Evolutionary conservation across 768 basidiomycete genomes (phyloP), one percentile per base, ranked within the genome.

Genomic region (Pulveroboletus sp.): DNA sequence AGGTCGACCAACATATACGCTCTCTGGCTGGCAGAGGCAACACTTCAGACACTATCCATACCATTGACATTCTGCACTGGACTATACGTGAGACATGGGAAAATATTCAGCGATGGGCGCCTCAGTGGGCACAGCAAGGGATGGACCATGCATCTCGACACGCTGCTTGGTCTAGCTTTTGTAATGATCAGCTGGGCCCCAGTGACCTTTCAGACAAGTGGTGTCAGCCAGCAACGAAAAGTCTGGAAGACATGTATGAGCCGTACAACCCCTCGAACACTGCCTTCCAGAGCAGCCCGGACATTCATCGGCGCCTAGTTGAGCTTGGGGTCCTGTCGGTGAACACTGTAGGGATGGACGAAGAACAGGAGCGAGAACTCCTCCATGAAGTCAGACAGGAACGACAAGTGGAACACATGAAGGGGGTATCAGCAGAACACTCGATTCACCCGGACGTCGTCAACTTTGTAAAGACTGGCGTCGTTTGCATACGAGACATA

Each of bases 101-200:
- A 0, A 62, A 74, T 25, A 71, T 77, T 14, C 56, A 67, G 20
- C 66, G 62, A 6, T 61, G 70, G 45, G 59, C 66, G 27, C 62
- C 74, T 21, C 70, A 70, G 17, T 78, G 75, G 76, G 68, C 57
- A 23, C 62, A 71, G 25, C 75, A 78, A 54, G 76, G 75, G 4
- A 31, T 65, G 6, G 62, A 73, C 23, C 68, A 72, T 33, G 20
- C 56, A 31, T 49, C 50, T 4, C 64, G 74, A 34, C 56, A 60
- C 21, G 29, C 49, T 7, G 46, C 51, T 12, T 66, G 52, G 62
- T 49, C 43, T 6, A 45, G 33, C 1, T 57, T 52, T 29, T 48
- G 68, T 6, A 39, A 51, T 1, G 16, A 6, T 13, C 43, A 34
- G 48, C 51, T 47, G 32, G 39, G 35, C 0, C 39, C 25, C 25